Conservation (phyloP, 2,329 filamentous ascomycete species). For the Claviceps monticola region DNA sequence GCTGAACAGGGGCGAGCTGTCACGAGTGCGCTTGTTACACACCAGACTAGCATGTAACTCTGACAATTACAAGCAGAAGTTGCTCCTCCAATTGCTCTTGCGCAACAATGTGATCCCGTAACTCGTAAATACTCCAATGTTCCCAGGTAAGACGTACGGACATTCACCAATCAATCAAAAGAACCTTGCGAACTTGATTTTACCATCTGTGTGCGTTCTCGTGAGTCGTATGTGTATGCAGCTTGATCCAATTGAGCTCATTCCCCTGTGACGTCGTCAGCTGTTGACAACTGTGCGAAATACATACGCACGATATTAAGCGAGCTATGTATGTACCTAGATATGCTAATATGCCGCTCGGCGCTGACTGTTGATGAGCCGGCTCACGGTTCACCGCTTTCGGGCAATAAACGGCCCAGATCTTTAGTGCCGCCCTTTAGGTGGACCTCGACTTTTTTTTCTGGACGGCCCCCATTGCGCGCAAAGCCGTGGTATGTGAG, state of each 20-base stretch:
- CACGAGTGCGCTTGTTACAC: conserved; percentile 13
- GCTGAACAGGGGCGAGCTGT: conserved; percentile 15
- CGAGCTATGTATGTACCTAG: not conserved
- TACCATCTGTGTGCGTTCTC: too few relatives aligned
- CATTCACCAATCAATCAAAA: too few relatives aligned
- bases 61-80: conserved; percentile 15
- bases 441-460: conserved; percentile 15
- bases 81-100: conserved; percentile 6
- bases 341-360: too few relatives aligned
- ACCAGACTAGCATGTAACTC: conserved; percentile 11
- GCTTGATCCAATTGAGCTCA: too few relatives aligned
- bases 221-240: too few relatives aligned
- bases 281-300: not conserved
- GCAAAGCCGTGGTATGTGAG: not conserved
- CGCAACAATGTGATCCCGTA: too few relatives aligned
- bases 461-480: conserved; percentile 13
- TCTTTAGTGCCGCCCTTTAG: conserved; percentile 13
- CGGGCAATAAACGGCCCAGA: conserved; percentile 14
- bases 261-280: not conserved
- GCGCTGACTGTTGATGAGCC: too few relatives aligned
- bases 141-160: too few relatives aligned
- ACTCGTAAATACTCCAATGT: not conserved
- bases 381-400: conserved; percentile 13
- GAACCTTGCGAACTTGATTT: too few relatives aligned
- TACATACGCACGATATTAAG: not conserved